phyloP scores from a whole-genome alignment of 1,284 basidiomycete genomes.

The Ganoderma multipileum region DNA sequence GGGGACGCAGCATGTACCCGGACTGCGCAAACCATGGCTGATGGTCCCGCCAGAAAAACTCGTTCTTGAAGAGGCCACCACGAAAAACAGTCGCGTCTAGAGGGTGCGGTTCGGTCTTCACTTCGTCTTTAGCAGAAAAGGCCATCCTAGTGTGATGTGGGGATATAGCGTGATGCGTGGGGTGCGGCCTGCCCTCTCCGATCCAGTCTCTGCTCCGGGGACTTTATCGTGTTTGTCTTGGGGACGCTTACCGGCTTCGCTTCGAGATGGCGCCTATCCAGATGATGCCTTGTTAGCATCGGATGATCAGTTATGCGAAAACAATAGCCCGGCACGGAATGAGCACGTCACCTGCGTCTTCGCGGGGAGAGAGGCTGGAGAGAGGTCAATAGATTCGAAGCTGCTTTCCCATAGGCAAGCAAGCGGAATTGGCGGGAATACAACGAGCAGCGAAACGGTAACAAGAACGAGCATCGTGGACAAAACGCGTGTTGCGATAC shows the following conservation, averaged over 20 bases:
- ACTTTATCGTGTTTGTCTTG: too few species aligned
- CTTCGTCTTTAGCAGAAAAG: too few species aligned
- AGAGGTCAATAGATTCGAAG: not conserved
- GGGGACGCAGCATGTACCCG: constrained; percentile 29
- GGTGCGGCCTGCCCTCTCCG: too few species aligned
- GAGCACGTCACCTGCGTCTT: not conserved
- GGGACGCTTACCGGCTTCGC: too few species aligned
- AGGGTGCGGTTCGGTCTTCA: too few species aligned
- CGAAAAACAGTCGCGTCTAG: too few species aligned
- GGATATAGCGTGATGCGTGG: too few species aligned
- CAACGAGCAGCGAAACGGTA: not conserved
- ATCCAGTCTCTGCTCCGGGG: too few species aligned
- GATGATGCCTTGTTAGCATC: not conserved
- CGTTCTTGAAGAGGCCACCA: not conserved
- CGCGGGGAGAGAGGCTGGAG: not conserved
- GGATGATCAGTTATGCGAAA: too few species aligned
- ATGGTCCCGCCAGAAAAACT: constrained; percentile 17
- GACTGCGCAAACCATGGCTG: constrained; percentile 23
- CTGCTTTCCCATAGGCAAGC: not conserved
- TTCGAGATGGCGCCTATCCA: too few species aligned
- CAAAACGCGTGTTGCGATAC: not conserved
- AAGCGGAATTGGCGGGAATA: not conserved
- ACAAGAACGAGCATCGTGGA: not conserved
- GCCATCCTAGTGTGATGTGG: too few species aligned
- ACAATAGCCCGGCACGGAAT: not conserved